phyloP scores from a whole-genome alignment of 1,284 basidiomycete species.

The Marasmius oreades region DNA sequence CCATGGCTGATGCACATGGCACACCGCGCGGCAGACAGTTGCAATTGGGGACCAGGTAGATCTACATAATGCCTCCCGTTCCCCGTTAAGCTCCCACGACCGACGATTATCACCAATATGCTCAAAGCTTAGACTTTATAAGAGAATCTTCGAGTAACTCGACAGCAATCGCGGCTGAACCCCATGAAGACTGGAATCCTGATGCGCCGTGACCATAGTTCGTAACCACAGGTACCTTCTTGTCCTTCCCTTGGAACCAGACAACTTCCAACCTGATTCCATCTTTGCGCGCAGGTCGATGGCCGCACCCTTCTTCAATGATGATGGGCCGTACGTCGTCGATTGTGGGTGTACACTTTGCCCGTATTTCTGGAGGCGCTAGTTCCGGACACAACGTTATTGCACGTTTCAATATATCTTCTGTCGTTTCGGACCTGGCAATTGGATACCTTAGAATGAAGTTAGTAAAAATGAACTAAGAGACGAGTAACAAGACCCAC shows the following conservation, averaged over 20 bases:
- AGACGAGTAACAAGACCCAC: constrained; percentile 2
- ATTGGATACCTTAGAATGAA: constrained; percentile 41
- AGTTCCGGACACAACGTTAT: constrained; percentile 65
- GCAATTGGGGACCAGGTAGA: no score
- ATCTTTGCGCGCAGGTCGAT: constrained; percentile 71
- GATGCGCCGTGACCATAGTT: constrained; percentile 55
- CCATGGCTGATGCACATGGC: no score
- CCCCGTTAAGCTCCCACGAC: no score
- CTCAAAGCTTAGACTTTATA: constrained; percentile 4
- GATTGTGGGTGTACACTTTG: constrained; percentile 45
- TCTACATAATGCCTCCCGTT: no score
- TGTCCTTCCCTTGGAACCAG: constrained; percentile 21
- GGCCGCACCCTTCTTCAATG: constrained; percentile 69
- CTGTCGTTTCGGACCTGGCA: constrained; percentile 57
- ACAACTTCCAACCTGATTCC: constrained; percentile 58
- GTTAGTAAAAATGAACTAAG: neutral
- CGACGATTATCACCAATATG: no score
- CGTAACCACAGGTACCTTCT: constrained; percentile 28
- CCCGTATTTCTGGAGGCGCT: constrained; percentile 53
- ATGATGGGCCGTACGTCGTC: constrained; percentile 63
- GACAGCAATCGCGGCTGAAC: constrained; percentile 48
- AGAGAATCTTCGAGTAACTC: constrained; percentile 40
- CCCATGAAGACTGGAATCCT: constrained; percentile 63
- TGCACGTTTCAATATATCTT: constrained; percentile 54
- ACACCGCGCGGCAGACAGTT: no score